These are phyloP conservation scores for Tetrapyrgos nigripes DNA, from an alignment of 1,284 basidiomycete genomes.

Conservation along the genomic window DNA sequence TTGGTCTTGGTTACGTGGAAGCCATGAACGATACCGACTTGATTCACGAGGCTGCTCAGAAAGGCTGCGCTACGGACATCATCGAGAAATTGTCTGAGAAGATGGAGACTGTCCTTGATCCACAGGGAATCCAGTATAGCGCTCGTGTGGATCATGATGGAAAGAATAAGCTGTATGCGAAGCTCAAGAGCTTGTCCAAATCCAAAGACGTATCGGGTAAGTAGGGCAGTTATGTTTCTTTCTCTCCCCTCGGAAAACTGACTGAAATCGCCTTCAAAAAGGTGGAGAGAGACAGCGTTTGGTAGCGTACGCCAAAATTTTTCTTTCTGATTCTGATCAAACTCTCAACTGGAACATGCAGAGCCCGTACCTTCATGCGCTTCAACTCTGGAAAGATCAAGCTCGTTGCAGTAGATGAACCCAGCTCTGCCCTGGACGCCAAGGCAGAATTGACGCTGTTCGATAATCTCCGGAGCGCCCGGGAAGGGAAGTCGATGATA, in stretches of 20 bases:
- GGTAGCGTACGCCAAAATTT: constrained; percentile 39
- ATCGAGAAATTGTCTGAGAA: constrained; percentile 38
- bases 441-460: constrained; percentile 58
- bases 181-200: constrained; percentile 40
- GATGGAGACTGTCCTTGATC: constrained; percentile 39
- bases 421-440: constrained; percentile 59
- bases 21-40: constrained; percentile 30
- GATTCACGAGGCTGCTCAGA: constrained; percentile 40
- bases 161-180: constrained; percentile 38
- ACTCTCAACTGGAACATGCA: neutral
- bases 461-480: constrained; percentile 51
- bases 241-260: no score
- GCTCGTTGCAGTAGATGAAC: constrained; percentile 57
- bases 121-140: constrained; percentile 28
- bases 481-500: constrained; percentile 67
- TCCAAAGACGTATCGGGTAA: constrained; percentile 38
- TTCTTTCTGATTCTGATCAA: neutral
- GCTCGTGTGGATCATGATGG: constrained; percentile 38
- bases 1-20: constrained; percentile 48
- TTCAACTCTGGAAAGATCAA: constrained; percentile 49
- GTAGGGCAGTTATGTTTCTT: no score
- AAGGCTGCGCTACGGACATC: constrained; percentile 44
- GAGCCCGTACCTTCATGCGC: constrained; percentile 46
- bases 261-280: no score
- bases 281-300: constrained; percentile 50